Evolutionary conservation across 1,284 basidiomycete species (phyloP).

Genomic region (Vanrija humicola): DNA sequence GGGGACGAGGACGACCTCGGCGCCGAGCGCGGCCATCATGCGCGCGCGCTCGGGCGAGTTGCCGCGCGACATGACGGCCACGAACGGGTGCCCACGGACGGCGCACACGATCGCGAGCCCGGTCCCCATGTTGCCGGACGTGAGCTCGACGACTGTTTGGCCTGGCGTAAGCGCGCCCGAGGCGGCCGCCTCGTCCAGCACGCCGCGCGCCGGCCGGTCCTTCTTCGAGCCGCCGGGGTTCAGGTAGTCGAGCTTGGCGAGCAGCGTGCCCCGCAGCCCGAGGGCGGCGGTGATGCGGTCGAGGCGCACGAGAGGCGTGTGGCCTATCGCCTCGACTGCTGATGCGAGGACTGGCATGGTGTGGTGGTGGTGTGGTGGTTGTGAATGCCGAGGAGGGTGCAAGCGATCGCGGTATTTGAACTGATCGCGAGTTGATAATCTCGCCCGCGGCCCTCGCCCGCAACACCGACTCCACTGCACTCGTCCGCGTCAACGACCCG

Average conservation of each 20-base stretch:
- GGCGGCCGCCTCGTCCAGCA: background rate
- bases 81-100: background rate
- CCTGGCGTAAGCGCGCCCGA: background rate
- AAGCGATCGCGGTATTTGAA: no score
- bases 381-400: no score
- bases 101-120: constrained; percentile 2
- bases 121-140: background rate
- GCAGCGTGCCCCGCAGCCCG: background rate
- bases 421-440: no score
- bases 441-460: no score
- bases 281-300: background rate
- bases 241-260: constrained; percentile 5
- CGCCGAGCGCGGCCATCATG: constrained; percentile 4
- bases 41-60: constrained; percentile 1
- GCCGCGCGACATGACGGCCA: constrained; percentile 1
- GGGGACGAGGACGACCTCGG: background rate
- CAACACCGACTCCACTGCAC: no score
- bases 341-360: background rate
- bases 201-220: background rate
- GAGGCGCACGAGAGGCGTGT: background rate
- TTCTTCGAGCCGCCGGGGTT: constrained; percentile 2
- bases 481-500: no score
- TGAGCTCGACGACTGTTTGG: constrained; percentile 2
- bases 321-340: background rate
- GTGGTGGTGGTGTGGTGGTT: no score